Conservation (phyloP, 2,329 filamentous ascomycete species). For the Neopestalotiopsis sp. region DNA sequence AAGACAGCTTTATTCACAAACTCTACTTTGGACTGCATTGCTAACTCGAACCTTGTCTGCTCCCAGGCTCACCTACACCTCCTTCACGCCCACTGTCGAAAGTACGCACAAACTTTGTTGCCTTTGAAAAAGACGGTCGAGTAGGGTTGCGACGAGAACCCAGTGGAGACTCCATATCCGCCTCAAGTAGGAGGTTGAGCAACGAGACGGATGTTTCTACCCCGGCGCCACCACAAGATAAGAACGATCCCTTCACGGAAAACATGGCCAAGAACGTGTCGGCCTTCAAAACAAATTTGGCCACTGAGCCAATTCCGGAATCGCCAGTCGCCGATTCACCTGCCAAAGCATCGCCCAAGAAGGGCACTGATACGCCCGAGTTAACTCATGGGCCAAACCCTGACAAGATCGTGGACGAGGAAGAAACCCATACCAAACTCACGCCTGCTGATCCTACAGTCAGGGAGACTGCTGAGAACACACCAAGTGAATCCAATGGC, state of each 20-base stretch:
- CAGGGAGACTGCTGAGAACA: conserved; percentile 26
- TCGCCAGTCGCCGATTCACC: conserved; percentile 40
- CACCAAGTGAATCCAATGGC: conserved; percentile 20
- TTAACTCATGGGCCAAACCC: conserved; percentile 43
- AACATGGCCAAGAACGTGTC: conserved; percentile 34
- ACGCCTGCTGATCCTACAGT: conserved; percentile 38
- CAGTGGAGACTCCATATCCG: conserved; percentile 48
- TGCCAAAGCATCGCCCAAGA: conserved; percentile 31
- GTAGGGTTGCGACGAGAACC: conserved; percentile 56
- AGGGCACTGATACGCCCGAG: conserved; percentile 27
- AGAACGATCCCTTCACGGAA: conserved; percentile 40
- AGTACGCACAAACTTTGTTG: conserved; percentile 77
- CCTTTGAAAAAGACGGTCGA: conserved; percentile 70
- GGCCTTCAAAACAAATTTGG: conserved; percentile 39
- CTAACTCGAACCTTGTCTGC: conserved; percentile 37
- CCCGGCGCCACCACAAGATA: conserved; percentile 46
- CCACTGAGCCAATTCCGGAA: conserved; percentile 49
- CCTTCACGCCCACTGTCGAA: conserved; percentile 74
- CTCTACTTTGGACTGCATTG: conserved; percentile 20
- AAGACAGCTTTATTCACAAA: not conserved
- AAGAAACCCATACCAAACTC: conserved; percentile 40
- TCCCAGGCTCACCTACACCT: conserved; percentile 39
- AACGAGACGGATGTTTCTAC: conserved; percentile 45
- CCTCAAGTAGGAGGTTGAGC: conserved; percentile 42
- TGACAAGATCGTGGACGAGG: conserved; percentile 47